Percentiles rank a stretch among this genome's conserved stretches.
phyloP scores from a whole-genome alignment of 345 rosid genomes.

The Syzygium aqueum region DNA sequence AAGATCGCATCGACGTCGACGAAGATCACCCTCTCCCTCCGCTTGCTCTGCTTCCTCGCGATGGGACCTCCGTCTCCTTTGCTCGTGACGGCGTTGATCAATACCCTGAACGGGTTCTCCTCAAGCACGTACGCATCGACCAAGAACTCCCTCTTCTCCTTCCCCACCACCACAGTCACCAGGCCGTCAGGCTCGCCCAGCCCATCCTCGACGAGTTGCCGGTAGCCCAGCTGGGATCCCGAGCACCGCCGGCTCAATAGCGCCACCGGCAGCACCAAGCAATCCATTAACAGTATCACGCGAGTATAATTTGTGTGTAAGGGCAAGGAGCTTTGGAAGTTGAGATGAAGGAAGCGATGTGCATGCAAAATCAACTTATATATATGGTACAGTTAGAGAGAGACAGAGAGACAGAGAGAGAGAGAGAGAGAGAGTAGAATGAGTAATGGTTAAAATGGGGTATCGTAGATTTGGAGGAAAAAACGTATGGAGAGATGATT shows the following conservation, averaged over 20 bases:
- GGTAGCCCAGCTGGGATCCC: constrained; percentile 34
- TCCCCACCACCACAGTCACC: constrained; percentile 75
- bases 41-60: neutral
- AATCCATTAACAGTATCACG: neutral
- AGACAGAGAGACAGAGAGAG: neutral
- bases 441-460: neutral
- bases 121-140: constrained; percentile 57
- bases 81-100: constrained; percentile 29
- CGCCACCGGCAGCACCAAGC: constrained; percentile 38
- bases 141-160: constrained; percentile 63
- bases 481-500: neutral
- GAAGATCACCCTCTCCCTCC: constrained; percentile 27
- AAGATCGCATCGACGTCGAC: constrained; percentile 69
- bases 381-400: neutral
- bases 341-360: neutral
- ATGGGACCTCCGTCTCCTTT: neutral
- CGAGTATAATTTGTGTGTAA: neutral
- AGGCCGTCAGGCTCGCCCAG: neutral
- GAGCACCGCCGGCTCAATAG: constrained; percentile 25
- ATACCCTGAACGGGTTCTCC: constrained; percentile 52
- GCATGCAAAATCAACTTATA: neutral
- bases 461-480: neutral
- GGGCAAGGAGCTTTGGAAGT: neutral
- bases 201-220: constrained; percentile 13
- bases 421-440: neutral